phyloP scores from a whole-genome alignment of 768 basidiomycete species.

The Cystobasidiopsis lactophilus region DNA sequence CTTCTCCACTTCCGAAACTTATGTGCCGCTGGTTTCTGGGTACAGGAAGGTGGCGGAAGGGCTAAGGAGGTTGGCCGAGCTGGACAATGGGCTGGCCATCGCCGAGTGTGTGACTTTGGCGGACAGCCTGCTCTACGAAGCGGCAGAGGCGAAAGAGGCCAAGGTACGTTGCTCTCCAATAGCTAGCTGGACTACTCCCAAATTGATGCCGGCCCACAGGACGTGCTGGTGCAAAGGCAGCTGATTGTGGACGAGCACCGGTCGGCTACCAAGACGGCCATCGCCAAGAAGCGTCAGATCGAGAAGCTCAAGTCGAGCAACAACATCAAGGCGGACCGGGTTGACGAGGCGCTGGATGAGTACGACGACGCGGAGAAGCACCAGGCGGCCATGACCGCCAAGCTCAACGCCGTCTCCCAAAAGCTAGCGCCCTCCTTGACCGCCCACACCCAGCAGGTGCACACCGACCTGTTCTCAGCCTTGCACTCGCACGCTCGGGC shows the following conservation, averaged over 20 bases:
- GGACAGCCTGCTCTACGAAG: constrained; percentile 90
- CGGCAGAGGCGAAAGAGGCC: constrained; percentile 85
- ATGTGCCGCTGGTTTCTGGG: constrained; percentile 61
- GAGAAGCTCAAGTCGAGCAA: constrained; percentile 68
- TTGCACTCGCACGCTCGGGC: constrained; percentile 83
- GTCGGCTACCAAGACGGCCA: constrained; percentile 71
- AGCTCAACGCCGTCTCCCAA: constrained; percentile 81
- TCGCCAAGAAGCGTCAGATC: constrained; percentile 76
- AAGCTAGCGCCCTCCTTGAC: constrained; percentile 73
- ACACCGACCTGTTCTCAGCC: constrained; percentile 74
- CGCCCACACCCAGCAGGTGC: constrained; percentile 61
- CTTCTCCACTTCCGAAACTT: constrained; percentile 47
- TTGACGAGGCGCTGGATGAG: constrained; percentile 78
- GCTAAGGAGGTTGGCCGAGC: constrained; percentile 68
- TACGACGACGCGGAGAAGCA: constrained; percentile 88
- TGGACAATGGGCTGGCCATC: constrained; percentile 47
- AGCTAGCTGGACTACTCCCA: neutral
- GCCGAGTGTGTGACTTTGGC: constrained; percentile 88
- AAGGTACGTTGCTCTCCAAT: constrained; percentile 30
- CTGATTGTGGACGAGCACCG: constrained; percentile 86
- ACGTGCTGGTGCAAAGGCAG: constrained; percentile 72
- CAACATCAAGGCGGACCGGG: constrained; percentile 52
- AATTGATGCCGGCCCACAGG: constrained; percentile 22
- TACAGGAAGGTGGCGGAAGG: constrained; percentile 64
- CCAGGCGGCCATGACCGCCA: constrained; percentile 57